phyloP scores from a whole-genome alignment of 805 yeast species.

The Candida boleticola region DNA sequence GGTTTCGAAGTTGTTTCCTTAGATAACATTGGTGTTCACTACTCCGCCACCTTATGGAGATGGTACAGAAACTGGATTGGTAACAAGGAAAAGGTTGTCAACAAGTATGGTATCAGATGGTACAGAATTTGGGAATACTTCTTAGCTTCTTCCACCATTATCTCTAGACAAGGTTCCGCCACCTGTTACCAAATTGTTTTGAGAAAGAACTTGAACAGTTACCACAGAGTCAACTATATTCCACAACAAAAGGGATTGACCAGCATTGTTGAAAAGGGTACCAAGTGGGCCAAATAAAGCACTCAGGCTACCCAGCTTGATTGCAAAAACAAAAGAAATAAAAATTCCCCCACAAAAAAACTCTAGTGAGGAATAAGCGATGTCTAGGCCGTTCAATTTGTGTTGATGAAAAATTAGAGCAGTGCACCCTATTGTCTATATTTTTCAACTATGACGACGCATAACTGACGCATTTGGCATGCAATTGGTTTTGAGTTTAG shows the following conservation, averaged over 20 bases:
- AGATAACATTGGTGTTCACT: conserved; percentile 90
- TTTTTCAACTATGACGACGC: no score
- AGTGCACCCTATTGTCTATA: no score
- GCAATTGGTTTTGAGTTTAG: no score
- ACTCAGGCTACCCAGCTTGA: background rate
- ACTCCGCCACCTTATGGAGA: conserved; percentile 86
- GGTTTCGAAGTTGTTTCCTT: conserved; percentile 83
- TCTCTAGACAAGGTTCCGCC: conserved; percentile 91
- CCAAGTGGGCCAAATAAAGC: conserved; percentile 55
- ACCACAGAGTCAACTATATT: conserved; percentile 78
- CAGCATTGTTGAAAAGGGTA: conserved; percentile 54
- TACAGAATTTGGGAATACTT: conserved; percentile 92
- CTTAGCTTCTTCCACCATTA: conserved; percentile 76
- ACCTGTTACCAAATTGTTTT: conserved; percentile 87
- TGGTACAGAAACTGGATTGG: conserved; percentile 95
- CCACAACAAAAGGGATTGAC: conserved; percentile 75
- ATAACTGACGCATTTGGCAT: no score
- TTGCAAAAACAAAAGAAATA: no score
- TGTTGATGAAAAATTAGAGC: no score
- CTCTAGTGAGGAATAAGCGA: no score
- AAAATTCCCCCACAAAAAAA: no score
- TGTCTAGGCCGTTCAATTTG: no score
- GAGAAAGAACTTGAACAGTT: conserved; percentile 84
- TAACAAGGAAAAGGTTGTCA: conserved; percentile 70
- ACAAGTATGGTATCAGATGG: conserved; percentile 87